Base-by-base conservation (phyloP, 140 eudicot genomes). In the Anethum foeniculum region DNA sequence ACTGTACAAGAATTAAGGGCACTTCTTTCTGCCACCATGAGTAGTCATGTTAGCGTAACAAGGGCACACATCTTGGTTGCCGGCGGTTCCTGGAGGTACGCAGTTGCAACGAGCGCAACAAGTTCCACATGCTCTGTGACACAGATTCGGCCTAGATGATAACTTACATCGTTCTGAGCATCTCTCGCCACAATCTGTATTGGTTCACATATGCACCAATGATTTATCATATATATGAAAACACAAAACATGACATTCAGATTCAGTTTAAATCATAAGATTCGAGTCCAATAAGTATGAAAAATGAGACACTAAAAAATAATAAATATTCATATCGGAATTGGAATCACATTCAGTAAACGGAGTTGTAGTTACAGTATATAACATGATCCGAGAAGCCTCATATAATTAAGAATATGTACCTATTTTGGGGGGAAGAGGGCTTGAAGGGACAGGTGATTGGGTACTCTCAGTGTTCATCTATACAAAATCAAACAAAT, bases 51-150 rank as follows among this genome's bases (percentile, higher is more conserved):
- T 62, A 3, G 69, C 69, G 7, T 62, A 62, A 25, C 69, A 62
- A 62, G 69, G 69, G 13, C 69, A 62, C 15, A 62, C 69, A 3
- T 25, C 69, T 62, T 62, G 7, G 8, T 62, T 62, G 36, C 69
- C 69, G 7, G 69, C 34, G 3, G 69, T 62, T 16, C 69, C 69
- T 1, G 69, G 69, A 62, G 69, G 69, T 25, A 62, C 69, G 69
- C 69, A 62, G 69, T 62, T 62, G 69, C 69, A 62, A 11, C 69
- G 69, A 7, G 69, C 69, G 69, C 69, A 62, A 62, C 69, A 62
- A 62, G 69, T 62, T 4, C 69, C 69, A 3, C 69, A 62, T 11
- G 69, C 69, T 25, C 69, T 62, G 2, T 62, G 69, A 25, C 69
- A 62, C 69, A 62, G 18, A 62, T 62, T 25, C 0, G 69, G 69